Percentiles rank a stretch among this genome's conserved stretches.
Evolutionary conservation across 2,329 filamentous ascomycete genomes (phyloP).

Genomic region (Zelopaecilomyces penicillatus): DNA sequence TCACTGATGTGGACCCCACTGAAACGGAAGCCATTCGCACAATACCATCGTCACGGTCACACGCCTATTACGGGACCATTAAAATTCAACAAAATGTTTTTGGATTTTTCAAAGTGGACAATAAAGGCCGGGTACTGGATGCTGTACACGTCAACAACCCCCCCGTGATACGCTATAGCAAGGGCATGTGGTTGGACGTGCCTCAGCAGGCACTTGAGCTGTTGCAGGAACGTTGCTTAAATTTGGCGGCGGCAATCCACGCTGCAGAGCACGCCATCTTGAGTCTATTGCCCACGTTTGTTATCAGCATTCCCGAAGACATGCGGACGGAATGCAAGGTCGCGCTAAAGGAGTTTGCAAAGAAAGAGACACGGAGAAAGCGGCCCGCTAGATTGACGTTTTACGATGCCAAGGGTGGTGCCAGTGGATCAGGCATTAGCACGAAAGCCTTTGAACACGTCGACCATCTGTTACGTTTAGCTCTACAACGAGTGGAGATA

Average conservation of each 20-base stretch:
- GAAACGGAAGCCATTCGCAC: constrained; percentile 81
- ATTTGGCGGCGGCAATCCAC: constrained; percentile 84
- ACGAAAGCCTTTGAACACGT: constrained; percentile 92
- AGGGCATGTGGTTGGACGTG: constrained; percentile 94
- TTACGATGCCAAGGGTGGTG: constrained; percentile 88
- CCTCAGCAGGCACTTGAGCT: constrained; percentile 73
- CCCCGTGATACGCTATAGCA: constrained; percentile 73
- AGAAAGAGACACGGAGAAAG: constrained; percentile 61
- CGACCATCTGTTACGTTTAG: constrained; percentile 67
- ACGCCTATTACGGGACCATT: constrained; percentile 80
- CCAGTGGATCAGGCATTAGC: constrained; percentile 74
- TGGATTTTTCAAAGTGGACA: constrained; percentile 96
- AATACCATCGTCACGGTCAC: constrained; percentile 53
- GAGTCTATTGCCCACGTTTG: constrained; percentile 80
- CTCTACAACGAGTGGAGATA: constrained; percentile 63
- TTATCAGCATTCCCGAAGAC: constrained; percentile 82
- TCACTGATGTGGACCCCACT: constrained; percentile 85
- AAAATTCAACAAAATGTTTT: constrained; percentile 84
- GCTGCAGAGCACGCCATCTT: constrained; percentile 89
- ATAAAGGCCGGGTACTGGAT: constrained; percentile 74
- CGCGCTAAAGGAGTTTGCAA: constrained; percentile 77
- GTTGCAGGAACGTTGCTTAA: constrained; percentile 60
- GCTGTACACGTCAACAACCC: constrained; percentile 91
- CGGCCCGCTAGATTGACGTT: constrained; percentile 83
- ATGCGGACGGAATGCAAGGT: constrained; percentile 93